These are phyloP conservation scores for Diaporthe caulivora DNA, from an alignment of 2,329 filamentous ascomycete genomes.

Conservation along the genomic window DNA sequence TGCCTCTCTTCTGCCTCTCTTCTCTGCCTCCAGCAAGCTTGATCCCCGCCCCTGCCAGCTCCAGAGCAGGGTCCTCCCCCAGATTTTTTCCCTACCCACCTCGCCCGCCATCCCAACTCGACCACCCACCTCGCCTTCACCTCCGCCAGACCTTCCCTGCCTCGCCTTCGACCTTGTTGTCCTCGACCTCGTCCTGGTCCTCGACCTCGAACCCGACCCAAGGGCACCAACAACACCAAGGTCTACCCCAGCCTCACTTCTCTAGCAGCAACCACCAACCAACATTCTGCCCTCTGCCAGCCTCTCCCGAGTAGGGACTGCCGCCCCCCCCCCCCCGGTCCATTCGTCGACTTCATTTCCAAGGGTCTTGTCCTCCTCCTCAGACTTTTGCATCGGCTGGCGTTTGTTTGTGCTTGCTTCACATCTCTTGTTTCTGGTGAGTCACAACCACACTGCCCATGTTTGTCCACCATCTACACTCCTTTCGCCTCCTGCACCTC, in stretches of 20 bases:
- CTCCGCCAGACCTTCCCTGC: background rate
- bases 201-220: background rate
- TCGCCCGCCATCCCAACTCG: slow-evolving; percentile 10
- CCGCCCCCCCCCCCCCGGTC: background rate
- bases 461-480: background rate
- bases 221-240: slow-evolving; percentile 3
- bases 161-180: background rate
- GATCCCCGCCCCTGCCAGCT: background rate
- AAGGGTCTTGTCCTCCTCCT: background rate
- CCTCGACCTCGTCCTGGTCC: background rate
- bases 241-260: slow-evolving; percentile 1
- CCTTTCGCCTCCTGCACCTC: background rate
- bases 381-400: slow-evolving; percentile 26
- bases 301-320: background rate
- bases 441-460: background rate
- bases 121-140: background rate
- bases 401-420: slow-evolving; percentile 27
- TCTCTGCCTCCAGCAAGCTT: background rate
- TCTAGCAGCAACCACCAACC: background rate
- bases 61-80: slow-evolving; percentile 20
- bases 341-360: background rate
- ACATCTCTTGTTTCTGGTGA: slow-evolving; percentile 27
- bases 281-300: background rate
- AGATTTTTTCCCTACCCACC: background rate
- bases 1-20: background rate